Evolutionary conservation across 352 stramenopile species (phyloP).

Genomic region (Phytopythium montanum): DNA sequence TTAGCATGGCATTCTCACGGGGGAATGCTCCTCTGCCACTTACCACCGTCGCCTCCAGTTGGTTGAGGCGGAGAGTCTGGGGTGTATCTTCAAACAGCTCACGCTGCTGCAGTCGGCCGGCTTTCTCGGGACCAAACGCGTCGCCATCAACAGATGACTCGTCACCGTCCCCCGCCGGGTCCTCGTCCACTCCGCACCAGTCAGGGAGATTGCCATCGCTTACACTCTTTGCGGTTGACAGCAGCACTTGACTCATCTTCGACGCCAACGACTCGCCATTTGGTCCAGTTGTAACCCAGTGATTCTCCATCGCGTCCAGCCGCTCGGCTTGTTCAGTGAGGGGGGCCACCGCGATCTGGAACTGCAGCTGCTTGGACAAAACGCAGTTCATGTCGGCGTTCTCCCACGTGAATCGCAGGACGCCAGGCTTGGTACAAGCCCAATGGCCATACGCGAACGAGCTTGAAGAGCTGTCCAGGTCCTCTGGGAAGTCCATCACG

Average conservation of each 20-base stretch:
- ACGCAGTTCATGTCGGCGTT: constrained; percentile 42
- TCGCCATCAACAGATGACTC: background rate
- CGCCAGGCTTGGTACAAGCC: constrained; percentile 17
- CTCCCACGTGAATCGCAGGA: constrained; percentile 36
- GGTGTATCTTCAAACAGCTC: background rate
- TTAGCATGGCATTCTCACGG: too few relatives aligned
- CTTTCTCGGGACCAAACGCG: background rate
- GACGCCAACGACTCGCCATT: background rate
- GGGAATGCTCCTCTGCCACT: constrained; percentile 13
- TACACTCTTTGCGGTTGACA: background rate
- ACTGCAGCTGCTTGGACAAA: constrained; percentile 34
- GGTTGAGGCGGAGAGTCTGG: constrained; percentile 10
- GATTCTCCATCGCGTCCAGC: background rate
- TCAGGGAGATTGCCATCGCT: background rate
- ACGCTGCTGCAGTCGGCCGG: constrained; percentile 2
- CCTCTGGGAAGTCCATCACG: constrained; percentile 15
- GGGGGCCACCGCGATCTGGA: constrained; percentile 23
- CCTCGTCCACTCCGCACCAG: background rate
- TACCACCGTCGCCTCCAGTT: constrained; percentile 43
- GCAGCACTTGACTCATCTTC: background rate
- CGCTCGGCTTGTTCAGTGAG: background rate
- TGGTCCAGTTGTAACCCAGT: background rate
- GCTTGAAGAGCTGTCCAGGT: background rate
- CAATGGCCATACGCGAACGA: constrained; percentile 24
- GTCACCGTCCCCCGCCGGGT: background rate